Base-by-base conservation (phyloP, 2,329 filamentous ascomycete species). In the Diaporthe nobilis region DNA sequence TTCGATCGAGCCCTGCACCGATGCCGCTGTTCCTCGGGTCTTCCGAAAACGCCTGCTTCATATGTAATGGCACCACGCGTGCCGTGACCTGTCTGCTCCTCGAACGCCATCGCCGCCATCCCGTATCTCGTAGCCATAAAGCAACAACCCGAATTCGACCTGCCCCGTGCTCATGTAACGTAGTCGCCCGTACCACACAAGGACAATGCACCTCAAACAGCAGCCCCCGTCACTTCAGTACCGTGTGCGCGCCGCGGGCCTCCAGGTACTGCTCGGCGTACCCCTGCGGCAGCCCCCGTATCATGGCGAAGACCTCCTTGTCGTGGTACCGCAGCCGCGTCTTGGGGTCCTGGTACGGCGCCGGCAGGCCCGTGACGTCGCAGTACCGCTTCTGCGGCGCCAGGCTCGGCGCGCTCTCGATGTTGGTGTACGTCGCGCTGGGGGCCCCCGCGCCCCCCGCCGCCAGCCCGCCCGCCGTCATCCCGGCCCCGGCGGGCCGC, bases 261-360 rank as follows among this genome's bases (percentile, higher is more conserved):
- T 97, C 96, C 71, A 99, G 88, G 83, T 97, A 98, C 80, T 94
- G 93, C 86, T 99, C 97, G 0, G 94, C 93, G 20, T 93, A 92
- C 31, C 94, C 93, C 83, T 97, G 96, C 7, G 94, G 93, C 80
- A 99, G 85, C 2, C 90, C 91, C 81, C 95, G 92, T 76, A 99
- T 93, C 55, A 95, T 90, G 4, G 90, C 91, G 87, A 98, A 99
- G 8, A 98, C 91, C 87, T 99, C 97, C 84, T 91, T 94, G 84
- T 99, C 93, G 84, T 98, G 94, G 85, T 99, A 99, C 77, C 96
- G 90, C 84, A 99, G 85, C 78, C 96, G 91, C 53, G 96, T 98
- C 90, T 99, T 99, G 3, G 97, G 97, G 83, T 99, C 97, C 44
- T 94, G 92, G 83, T 99, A 99, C 8, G 94, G 93, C 42, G 95